phyloP scores from a whole-genome alignment of 2,329 filamentous ascomycete genomes.

The Cordyceps pruinosa region DNA sequence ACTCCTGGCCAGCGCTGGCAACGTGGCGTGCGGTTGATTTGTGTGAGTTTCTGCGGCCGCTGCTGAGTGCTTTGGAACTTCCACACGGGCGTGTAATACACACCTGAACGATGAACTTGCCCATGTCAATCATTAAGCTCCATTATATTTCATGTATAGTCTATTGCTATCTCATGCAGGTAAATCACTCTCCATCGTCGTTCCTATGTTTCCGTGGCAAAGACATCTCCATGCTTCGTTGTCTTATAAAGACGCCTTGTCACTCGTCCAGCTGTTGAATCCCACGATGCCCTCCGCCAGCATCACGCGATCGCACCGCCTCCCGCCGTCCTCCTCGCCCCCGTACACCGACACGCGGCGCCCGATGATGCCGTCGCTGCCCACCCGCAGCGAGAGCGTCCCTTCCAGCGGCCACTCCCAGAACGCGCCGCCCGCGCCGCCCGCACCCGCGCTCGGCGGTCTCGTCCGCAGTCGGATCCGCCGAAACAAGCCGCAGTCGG shows the following conservation, averaged over 20 bases:
- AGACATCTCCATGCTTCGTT: too few species aligned
- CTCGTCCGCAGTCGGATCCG: constrained; percentile 26
- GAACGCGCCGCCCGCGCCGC: constrained; percentile 13
- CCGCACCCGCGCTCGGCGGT: neutral
- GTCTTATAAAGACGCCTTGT: constrained; percentile 3
- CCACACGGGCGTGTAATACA: too few species aligned
- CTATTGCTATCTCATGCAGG: too few species aligned
- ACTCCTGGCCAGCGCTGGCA: too few species aligned
- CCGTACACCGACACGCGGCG: constrained; percentile 37
- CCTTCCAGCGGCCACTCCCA: constrained; percentile 30
- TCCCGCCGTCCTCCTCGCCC: constrained; percentile 15
- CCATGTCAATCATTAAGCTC: too few species aligned
- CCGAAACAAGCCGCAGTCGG: constrained; percentile 37
- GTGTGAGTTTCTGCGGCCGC: too few species aligned
- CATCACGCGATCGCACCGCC: constrained; percentile 21
- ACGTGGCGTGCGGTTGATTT: too few species aligned
- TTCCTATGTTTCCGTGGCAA: too few species aligned
- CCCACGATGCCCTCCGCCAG: constrained; percentile 45
- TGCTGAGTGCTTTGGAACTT: too few species aligned
- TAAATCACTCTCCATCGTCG: too few species aligned
- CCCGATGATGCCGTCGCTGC: constrained; percentile 41
- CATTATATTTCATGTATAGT: too few species aligned
- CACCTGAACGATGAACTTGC: too few species aligned
- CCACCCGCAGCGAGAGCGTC: constrained; percentile 38
- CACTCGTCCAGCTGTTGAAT: constrained; percentile 29